phyloP scores from a whole-genome alignment of 2,329 filamentous ascomycete genomes.

The Septoria linicola region DNA sequence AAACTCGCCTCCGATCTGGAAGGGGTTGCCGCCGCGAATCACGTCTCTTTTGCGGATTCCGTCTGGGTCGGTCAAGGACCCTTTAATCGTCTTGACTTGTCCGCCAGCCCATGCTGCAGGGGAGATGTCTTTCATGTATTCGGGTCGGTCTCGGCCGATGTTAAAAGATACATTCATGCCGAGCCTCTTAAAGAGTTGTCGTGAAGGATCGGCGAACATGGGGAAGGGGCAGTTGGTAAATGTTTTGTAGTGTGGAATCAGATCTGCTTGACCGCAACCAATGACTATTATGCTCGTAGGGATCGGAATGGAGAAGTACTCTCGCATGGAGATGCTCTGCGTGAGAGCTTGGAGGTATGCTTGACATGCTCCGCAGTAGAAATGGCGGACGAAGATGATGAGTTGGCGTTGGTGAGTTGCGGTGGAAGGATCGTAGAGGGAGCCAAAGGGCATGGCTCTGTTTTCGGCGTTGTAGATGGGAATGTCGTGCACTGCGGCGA shows the following conservation, averaged over 20 bases:
- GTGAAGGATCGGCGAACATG: slow-evolving; percentile 41
- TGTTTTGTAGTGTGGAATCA: slow-evolving; percentile 40
- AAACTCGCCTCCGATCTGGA: slow-evolving; percentile 45
- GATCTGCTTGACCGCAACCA: slow-evolving; percentile 40
- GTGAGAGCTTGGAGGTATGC: slow-evolving; percentile 40
- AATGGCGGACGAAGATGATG: slow-evolving; percentile 44
- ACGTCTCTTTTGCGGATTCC: slow-evolving; percentile 36
- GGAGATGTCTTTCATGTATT: slow-evolving; percentile 41
- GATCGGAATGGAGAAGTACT: slow-evolving; percentile 39
- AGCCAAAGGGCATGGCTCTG: slow-evolving; percentile 61
- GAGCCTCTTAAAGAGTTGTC: slow-evolving; percentile 39
- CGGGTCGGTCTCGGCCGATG: slow-evolving; percentile 35
- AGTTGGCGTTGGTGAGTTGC: slow-evolving; percentile 41
- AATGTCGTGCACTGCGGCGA: slow-evolving; percentile 37
- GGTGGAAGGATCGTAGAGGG: slow-evolving; percentile 56
- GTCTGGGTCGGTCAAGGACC: slow-evolving; percentile 33
- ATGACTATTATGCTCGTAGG: slow-evolving; percentile 42
- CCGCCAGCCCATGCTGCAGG: slow-evolving; percentile 34
- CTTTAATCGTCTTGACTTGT: slow-evolving; percentile 34
- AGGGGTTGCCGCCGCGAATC: slow-evolving; percentile 38
- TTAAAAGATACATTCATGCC: slow-evolving; percentile 39
- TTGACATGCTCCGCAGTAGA: slow-evolving; percentile 45
- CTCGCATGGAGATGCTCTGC: slow-evolving; percentile 37
- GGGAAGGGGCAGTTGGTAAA: slow-evolving; percentile 40
- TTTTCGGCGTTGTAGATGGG: slow-evolving; percentile 61